Conservation (phyloP, 352 stramenopile species). For the Pythium plurisporium region DNA sequence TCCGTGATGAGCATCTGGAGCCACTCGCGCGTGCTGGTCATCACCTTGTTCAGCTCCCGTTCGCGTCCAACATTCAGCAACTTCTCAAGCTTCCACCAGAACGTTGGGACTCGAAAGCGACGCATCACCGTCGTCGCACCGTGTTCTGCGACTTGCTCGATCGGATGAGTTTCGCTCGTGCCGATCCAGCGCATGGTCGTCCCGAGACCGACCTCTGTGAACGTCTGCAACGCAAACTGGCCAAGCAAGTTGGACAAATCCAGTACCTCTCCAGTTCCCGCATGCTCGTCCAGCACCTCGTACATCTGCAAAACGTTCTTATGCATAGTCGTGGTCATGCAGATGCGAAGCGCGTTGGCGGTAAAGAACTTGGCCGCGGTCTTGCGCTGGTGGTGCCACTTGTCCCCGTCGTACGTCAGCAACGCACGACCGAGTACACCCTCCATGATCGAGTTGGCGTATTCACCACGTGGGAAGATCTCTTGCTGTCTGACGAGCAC, state of each 20-base stretch:
- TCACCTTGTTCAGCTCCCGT: constrained; percentile 24
- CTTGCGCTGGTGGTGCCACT: constrained; percentile 30
- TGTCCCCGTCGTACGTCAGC: constrained; percentile 19
- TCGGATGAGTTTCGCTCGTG: constrained; percentile 26
- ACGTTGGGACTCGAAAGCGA: not conserved
- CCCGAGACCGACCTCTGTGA: constrained; percentile 45
- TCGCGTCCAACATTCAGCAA: constrained; percentile 39
- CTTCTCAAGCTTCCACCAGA: constrained; percentile 44
- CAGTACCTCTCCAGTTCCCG: not conserved
- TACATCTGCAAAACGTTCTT: constrained; percentile 12
- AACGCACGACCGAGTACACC: constrained; percentile 23
- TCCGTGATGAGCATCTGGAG: constrained; percentile 33
- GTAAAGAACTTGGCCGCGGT: constrained; percentile 27
- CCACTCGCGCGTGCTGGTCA: constrained; percentile 31
- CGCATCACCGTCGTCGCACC: constrained; percentile 17
- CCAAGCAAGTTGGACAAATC: constrained; percentile 33
- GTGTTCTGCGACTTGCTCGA: constrained; percentile 36
- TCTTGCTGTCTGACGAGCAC: constrained; percentile 27
- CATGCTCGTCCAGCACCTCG: constrained; percentile 2
- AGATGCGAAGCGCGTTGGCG: constrained; percentile 17
- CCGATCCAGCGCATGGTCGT: constrained; percentile 37
- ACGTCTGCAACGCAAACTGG: constrained; percentile 46
- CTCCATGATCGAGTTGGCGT: constrained; percentile 10
- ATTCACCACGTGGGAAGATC: constrained; percentile 25
- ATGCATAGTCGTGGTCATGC: constrained; percentile 19